Percentiles rank a stretch among this genome's conserved stretches.
Evolutionary conservation across 2,329 filamentous ascomycete genomes (phyloP).

Genomic region (Purpureocillium lavendulum): DNA sequence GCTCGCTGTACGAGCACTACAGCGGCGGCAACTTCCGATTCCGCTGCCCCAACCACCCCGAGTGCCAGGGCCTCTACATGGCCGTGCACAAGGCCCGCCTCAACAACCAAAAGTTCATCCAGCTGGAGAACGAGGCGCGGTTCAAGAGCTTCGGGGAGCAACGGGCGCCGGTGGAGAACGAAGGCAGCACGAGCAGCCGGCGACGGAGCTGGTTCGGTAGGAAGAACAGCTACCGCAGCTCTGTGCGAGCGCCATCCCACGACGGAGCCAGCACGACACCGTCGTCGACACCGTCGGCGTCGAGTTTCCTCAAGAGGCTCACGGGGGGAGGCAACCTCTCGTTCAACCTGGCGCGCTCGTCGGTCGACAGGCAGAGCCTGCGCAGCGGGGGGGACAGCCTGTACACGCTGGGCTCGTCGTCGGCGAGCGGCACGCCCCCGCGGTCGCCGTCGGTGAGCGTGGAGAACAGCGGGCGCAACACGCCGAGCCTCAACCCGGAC

Average conservation of each 20-base stretch:
- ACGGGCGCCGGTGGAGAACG: slow-evolving; percentile 39
- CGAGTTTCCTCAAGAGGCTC: slow-evolving; percentile 74
- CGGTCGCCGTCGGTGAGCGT: slow-evolving; percentile 51
- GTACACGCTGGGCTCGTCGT: slow-evolving; percentile 52
- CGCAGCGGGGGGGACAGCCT: slow-evolving; percentile 48
- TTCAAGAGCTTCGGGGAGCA: slow-evolving; percentile 64
- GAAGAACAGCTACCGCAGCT: slow-evolving; percentile 57
- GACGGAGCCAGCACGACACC: slow-evolving; percentile 63
- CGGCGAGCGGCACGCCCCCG: slow-evolving; percentile 37
- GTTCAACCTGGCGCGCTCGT: slow-evolving; percentile 79
- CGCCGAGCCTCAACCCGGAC: slow-evolving; percentile 52
- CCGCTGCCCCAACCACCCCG: slow-evolving; percentile 65
- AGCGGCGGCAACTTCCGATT: slow-evolving; percentile 78
- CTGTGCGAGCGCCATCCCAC: slow-evolving; percentile 53
- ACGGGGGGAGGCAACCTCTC: slow-evolving; percentile 59
- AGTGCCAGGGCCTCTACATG: slow-evolving; percentile 75
- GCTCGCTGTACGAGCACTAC: slow-evolving; percentile 54
- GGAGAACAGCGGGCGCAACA: slow-evolving; percentile 39
- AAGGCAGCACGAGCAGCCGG: slow-evolving; percentile 35
- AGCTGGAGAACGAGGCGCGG: slow-evolving; percentile 56
- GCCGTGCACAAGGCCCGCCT: slow-evolving; percentile 84
- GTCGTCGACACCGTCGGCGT: slow-evolving; percentile 55
- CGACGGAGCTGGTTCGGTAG: slow-evolving; percentile 52
- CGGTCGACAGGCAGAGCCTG: slow-evolving; percentile 49
- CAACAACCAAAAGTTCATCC: slow-evolving; percentile 83